Conservation (phyloP, 495 filamentous ascomycete species). For the Xylaria flabelliformis region DNA sequence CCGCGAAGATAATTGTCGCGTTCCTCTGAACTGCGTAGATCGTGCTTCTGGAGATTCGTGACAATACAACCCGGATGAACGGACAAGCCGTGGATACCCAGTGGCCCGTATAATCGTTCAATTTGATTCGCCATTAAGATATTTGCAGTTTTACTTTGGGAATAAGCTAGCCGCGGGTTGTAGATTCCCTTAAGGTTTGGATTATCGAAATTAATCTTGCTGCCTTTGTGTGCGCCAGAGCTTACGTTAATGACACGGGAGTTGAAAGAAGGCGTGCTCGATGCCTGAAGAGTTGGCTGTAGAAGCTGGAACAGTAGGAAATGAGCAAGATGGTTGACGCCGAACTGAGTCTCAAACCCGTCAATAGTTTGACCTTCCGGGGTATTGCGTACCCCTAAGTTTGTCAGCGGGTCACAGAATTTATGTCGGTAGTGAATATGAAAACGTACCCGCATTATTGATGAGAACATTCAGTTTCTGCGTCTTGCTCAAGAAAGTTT, state of each 20-base stretch:
- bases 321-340: constrained; percentile 57
- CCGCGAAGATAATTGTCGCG: constrained; percentile 54
- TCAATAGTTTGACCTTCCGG: constrained; percentile 46
- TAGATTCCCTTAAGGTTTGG: constrained; percentile 46
- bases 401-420: background rate
- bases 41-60: constrained; percentile 31
- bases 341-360: constrained; percentile 57
- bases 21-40: constrained; percentile 43
- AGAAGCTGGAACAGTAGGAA: constrained; percentile 60
- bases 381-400: constrained; percentile 18
- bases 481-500: constrained; percentile 26
- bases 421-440: background rate
- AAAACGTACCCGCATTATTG: constrained; percentile 40
- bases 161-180: constrained; percentile 49
- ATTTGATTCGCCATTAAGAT: constrained; percentile 42
- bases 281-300: constrained; percentile 47
- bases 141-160: constrained; percentile 58
- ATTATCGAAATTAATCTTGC: constrained; percentile 49
- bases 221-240: constrained; percentile 45
- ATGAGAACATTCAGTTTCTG: constrained; percentile 34
- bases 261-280: constrained; percentile 36
- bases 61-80: constrained; percentile 35
- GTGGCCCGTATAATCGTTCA: constrained; percentile 30
- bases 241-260: constrained; percentile 43
- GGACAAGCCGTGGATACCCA: constrained; percentile 29